Conservation (phyloP, 2,329 filamentous ascomycete genomes). For the Hirsutella rhossiliensis region DNA sequence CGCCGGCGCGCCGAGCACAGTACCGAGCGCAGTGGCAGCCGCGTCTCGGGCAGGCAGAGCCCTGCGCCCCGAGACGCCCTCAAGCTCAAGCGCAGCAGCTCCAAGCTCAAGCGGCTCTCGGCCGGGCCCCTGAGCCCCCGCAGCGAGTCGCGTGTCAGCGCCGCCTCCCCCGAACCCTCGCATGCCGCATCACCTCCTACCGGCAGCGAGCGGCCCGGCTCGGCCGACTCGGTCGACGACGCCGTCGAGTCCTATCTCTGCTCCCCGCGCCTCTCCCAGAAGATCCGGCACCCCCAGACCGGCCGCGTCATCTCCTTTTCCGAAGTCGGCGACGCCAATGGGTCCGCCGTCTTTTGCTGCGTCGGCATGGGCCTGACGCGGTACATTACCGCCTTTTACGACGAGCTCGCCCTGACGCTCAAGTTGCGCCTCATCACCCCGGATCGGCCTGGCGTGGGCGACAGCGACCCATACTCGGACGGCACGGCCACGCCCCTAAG, state of each 20-base stretch:
- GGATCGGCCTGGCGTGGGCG: conserved; percentile 86
- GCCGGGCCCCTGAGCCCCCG: conserved; percentile 30
- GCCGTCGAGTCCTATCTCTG: conserved; percentile 77
- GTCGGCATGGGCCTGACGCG: conserved; percentile 95
- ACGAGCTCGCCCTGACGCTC: conserved; percentile 81
- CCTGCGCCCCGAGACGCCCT: conserved; percentile 33
- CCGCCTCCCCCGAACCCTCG: conserved; percentile 13
- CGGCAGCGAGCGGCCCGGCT: conserved; percentile 57
- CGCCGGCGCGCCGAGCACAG: conserved; percentile 38
- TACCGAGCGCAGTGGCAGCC: conserved; percentile 30
- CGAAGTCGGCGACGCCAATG: conserved; percentile 86
- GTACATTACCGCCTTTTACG: conserved; percentile 94
- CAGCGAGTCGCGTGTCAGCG: conserved; percentile 21
- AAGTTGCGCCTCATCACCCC: conserved; percentile 86
- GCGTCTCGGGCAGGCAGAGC: conserved; percentile 34
- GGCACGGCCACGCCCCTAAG: conserved; percentile 75
- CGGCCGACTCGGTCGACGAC: conserved; percentile 77
- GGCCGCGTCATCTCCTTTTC: conserved; percentile 89
- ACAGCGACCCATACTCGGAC: conserved; percentile 75
- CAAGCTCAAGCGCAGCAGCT: conserved; percentile 41
- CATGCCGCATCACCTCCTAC: conserved; percentile 22
- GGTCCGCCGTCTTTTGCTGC: conserved; percentile 88
- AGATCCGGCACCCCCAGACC: conserved; percentile 73
- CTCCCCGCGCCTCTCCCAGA: conserved; percentile 76
- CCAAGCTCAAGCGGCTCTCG: conserved; percentile 46